These are phyloP conservation scores for Cryomyces minteri DNA, from an alignment of 495 filamentous ascomycete species.

Conservation along the genomic window DNA sequence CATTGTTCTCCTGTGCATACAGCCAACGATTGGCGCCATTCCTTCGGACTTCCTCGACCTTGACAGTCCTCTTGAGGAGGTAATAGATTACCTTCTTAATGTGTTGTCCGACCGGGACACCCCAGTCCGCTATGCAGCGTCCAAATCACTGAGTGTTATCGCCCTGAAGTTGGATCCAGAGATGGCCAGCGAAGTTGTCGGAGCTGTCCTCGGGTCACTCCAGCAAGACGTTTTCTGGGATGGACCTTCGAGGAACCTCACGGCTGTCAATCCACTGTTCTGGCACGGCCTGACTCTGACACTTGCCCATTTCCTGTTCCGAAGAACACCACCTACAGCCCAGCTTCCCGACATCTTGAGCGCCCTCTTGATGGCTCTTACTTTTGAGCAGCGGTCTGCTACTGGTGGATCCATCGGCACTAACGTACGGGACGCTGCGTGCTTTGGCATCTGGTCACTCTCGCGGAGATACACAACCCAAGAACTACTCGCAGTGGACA, in stretches of 20 bases:
- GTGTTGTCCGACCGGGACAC: slow-evolving; percentile 68
- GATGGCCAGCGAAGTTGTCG: slow-evolving; percentile 70
- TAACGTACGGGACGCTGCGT: slow-evolving; percentile 91
- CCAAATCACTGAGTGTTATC: slow-evolving; percentile 80
- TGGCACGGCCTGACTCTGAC: slow-evolving; percentile 91
- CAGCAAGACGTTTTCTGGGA: slow-evolving; percentile 60
- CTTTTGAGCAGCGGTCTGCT: slow-evolving; percentile 68
- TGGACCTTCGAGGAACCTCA: slow-evolving; percentile 38
- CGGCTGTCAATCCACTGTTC: slow-evolving; percentile 53
- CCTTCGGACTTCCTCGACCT: slow-evolving; percentile 2
- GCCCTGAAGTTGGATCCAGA: slow-evolving; percentile 56
- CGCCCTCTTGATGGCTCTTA: slow-evolving; percentile 51
- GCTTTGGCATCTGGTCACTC: slow-evolving; percentile 87
- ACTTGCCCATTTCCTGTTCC: slow-evolving; percentile 65
- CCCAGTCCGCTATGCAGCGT: slow-evolving; percentile 71
- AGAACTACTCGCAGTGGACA: slow-evolving; percentile 48
- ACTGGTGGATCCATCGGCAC: slow-evolving; percentile 71
- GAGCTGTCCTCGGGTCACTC: slow-evolving; percentile 59
- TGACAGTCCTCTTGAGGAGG: slow-evolving; percentile 37
- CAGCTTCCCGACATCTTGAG: slow-evolving; percentile 52
- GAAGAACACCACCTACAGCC: slow-evolving; percentile 46
- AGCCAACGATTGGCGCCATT: slow-evolving; percentile 17
- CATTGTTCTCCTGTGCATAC: slow-evolving; percentile 41
- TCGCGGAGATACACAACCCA: slow-evolving; percentile 70
- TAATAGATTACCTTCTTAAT: slow-evolving; percentile 52